Conservation (phyloP, 1,284 basidiomycete species). For the Moesziomyces sp. region DNA sequence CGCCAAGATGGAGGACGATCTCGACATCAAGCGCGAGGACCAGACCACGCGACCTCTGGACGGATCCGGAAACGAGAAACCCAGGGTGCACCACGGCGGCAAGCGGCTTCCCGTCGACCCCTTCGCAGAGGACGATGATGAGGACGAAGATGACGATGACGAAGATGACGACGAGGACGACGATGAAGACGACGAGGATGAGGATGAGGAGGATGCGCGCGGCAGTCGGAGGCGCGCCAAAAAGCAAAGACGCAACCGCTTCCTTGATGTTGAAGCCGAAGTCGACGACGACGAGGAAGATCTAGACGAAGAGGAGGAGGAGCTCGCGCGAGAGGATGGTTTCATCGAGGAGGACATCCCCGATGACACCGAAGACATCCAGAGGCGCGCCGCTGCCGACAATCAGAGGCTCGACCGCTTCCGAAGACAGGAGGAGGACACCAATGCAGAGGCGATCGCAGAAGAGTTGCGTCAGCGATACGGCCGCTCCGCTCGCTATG, state of each 20-base stretch:
- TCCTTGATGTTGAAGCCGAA: conserved; percentile 94
- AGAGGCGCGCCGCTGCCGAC: conserved; percentile 72
- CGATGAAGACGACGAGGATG: conserved; percentile 56
- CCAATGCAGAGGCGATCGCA: conserved; percentile 87
- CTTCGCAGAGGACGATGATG: conserved; percentile 52
- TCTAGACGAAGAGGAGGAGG: conserved; percentile 67
- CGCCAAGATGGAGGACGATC: conserved; percentile 29
- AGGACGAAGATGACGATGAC: conserved; percentile 59
- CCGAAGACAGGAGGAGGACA: conserved; percentile 81
- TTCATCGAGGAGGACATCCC: conserved; percentile 79
- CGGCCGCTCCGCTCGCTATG: conserved; percentile 69
- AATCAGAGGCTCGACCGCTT: conserved; percentile 83
- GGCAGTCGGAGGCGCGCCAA: conserved; percentile 46
- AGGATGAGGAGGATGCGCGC: conserved; percentile 45
- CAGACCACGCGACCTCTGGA: not conserved
- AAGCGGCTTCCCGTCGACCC: conserved; percentile 35
- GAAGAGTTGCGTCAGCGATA: conserved; percentile 85
- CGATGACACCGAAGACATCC: conserved; percentile 76
- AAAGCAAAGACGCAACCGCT: conserved; percentile 73
- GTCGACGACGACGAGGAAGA: conserved; percentile 74
- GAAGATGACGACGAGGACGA: conserved; percentile 63
- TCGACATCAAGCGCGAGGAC: conserved; percentile 38
- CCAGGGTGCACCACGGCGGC: conserved; percentile 28
- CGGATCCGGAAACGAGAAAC: conserved; percentile 4
- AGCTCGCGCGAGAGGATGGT: conserved; percentile 69